A percentile compares a stretch with the other conserved stretches of the same genome.
phyloP scores from a whole-genome alignment of 768 basidiomycete genomes.

The Serendipita sp. region DNA sequence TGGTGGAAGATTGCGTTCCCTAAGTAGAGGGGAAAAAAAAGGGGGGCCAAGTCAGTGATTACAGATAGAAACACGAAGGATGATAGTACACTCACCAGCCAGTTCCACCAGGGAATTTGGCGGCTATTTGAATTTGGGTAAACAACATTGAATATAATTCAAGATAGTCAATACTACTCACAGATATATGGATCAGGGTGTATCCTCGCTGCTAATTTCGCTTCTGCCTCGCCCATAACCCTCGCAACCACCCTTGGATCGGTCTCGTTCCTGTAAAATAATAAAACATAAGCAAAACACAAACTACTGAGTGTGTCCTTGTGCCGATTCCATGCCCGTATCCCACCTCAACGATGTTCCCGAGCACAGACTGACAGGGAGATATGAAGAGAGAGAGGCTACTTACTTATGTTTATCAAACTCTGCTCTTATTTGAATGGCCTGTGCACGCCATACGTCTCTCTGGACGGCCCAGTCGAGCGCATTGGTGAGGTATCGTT shows the following conservation, averaged over 20 bases:
- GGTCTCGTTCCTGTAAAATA: slow-evolving; percentile 44
- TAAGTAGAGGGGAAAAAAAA: slow-evolving; percentile 16
- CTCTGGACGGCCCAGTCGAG: slow-evolving; percentile 81
- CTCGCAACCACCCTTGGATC: slow-evolving; percentile 67
- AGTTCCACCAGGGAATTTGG: slow-evolving; percentile 77
- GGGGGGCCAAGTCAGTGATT: neutral
- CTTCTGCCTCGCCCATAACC: slow-evolving; percentile 71
- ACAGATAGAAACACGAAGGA: neutral
- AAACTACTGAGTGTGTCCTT: too few relatives aligned
- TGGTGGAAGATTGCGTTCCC: slow-evolving; percentile 75
- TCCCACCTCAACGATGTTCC: neutral
- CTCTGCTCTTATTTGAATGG: slow-evolving; percentile 73
- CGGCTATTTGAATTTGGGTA: slow-evolving; percentile 29
- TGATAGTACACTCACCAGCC: slow-evolving; percentile 58
- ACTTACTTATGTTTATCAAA: slow-evolving; percentile 84
- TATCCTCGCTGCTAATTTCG: slow-evolving; percentile 38
- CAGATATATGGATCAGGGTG: slow-evolving; percentile 92
- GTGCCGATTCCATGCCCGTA: slow-evolving; percentile 6
- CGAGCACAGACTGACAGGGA: neutral
- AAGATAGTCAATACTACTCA: slow-evolving; percentile 27
- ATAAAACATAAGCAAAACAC: neutral
- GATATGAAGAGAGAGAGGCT: neutral
- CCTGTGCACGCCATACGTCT: slow-evolving; percentile 72
- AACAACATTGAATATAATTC: neutral
- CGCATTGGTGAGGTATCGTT: slow-evolving; percentile 67